These are phyloP conservation scores for Cicer arietinum DNA, from an alignment of 306 rosid species.

Conservation along the genomic window DNA sequence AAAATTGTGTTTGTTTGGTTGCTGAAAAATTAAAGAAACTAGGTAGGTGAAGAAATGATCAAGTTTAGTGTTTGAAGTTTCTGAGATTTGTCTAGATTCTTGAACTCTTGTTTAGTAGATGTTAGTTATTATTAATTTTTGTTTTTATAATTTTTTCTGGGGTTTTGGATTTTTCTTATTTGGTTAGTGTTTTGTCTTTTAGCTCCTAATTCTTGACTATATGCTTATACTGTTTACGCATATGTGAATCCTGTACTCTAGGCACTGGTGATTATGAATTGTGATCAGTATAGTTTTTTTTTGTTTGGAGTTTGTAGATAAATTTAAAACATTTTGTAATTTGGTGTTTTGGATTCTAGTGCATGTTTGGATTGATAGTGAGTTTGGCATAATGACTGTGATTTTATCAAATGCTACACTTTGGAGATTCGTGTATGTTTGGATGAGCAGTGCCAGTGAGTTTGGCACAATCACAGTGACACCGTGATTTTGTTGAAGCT, in stretches of 20 bases:
- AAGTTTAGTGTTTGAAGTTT: conserved; percentile 8
- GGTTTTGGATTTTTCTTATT: neutral
- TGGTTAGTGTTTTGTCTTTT: neutral
- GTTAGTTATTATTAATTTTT: neutral
- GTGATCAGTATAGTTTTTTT: neutral
- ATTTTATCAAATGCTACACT: too few species aligned
- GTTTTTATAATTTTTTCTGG: neutral
- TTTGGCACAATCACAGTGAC: too few species aligned
- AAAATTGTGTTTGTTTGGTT: conserved; percentile 15
- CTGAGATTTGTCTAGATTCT: conserved; percentile 18
- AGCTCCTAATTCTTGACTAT: neutral
- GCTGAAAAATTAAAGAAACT: conserved; percentile 29
- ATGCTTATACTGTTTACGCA: too few species aligned
- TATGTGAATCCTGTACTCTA: neutral
- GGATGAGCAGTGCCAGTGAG: too few species aligned
- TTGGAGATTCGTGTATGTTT: too few species aligned
- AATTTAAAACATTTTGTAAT: neutral
- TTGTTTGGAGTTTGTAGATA: neutral
- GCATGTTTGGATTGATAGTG: too few species aligned
- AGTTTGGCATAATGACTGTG: too few species aligned
- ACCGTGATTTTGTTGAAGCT: too few species aligned
- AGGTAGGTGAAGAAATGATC: conserved; percentile 11
- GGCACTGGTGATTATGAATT: conserved; percentile 24
- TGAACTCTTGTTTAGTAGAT: neutral
- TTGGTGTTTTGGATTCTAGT: neutral